These are phyloP conservation scores for Phytophthora kernoviae DNA, from an alignment of 352 stramenopile genomes.

Conservation along the genomic window DNA sequence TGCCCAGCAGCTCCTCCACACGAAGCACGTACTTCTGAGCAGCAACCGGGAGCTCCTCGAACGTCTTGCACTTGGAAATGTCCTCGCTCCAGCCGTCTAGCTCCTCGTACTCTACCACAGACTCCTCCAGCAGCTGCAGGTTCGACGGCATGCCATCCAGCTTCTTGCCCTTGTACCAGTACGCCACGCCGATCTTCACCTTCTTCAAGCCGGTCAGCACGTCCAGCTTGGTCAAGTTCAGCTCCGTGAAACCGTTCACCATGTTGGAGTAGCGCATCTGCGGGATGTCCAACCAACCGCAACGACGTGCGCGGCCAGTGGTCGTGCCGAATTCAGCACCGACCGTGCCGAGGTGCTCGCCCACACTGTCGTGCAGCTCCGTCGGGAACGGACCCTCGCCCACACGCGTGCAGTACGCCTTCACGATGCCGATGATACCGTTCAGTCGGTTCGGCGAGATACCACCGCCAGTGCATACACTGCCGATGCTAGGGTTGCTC, in stretches of 20 bases:
- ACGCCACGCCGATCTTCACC: slow-evolving; percentile 95
- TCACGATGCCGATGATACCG: slow-evolving; percentile 98
- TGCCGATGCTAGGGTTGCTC: slow-evolving; percentile 97
- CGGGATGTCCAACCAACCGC: slow-evolving; percentile 98
- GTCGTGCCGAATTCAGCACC: slow-evolving; percentile 98
- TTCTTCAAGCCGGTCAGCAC: slow-evolving; percentile 97
- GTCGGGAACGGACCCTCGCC: slow-evolving; percentile 99
- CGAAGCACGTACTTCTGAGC: slow-evolving; percentile 97
- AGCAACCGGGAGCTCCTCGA: slow-evolving; percentile 95
- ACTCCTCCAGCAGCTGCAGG: slow-evolving; percentile 91
- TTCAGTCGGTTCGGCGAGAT: slow-evolving; percentile 93
- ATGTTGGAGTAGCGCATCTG: slow-evolving; percentile 94
- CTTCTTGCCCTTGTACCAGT: slow-evolving; percentile 95
- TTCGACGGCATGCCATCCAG: slow-evolving; percentile 95
- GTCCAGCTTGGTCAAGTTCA: slow-evolving; percentile 99
- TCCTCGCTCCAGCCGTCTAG: slow-evolving; percentile 95
- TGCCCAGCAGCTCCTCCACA: slow-evolving; percentile 96
- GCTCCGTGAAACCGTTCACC: slow-evolving; percentile 95
- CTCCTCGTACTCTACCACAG: slow-evolving; percentile 96
- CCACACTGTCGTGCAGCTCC: slow-evolving; percentile 93
- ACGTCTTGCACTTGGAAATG: slow-evolving; percentile 96
- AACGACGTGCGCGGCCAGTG: slow-evolving; percentile 96
- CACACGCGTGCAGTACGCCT: slow-evolving; percentile 99
- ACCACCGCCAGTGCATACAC: slow-evolving; percentile 96
- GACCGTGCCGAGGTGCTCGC: slow-evolving; percentile 90